Percentiles rank a stretch among this genome's conserved stretches.
Conservation (phyloP, 257 asterid species). For the Penstemon eatonii region DNA sequence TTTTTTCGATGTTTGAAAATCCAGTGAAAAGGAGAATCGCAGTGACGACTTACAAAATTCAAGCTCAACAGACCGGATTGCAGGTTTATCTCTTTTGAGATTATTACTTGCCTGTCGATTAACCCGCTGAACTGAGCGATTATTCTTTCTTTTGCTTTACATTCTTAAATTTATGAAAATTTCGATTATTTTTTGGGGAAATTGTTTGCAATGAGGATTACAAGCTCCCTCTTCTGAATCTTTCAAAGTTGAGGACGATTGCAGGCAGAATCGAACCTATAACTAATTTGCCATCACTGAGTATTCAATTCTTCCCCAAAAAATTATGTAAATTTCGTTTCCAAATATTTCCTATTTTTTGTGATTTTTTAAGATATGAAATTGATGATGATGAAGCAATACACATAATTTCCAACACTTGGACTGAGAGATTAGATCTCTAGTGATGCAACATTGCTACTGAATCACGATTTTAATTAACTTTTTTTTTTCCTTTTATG, state of each 20-base stretch:
- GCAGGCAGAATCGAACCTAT: conserved; percentile 98
- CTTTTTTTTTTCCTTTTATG: not conserved
- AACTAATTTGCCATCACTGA: conserved; percentile 60
- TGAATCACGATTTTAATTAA: conserved; percentile 31
- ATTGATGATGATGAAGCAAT: conserved; percentile 54
- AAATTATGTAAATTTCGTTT: not conserved
- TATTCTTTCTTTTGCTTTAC: not conserved
- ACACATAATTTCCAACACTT: conserved; percentile 53
- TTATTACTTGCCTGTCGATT: conserved; percentile 64
- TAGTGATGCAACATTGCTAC: conserved; percentile 47
- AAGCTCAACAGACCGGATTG: conserved; percentile 97
- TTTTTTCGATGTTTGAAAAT: not conserved
- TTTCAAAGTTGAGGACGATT: conserved; percentile 47
- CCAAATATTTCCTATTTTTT: not conserved
- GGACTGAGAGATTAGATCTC: conserved; percentile 57
- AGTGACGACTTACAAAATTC: conserved; percentile 68
- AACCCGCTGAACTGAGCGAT: conserved; percentile 97
- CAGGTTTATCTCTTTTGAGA: conserved; percentile 47
- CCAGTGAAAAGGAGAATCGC: conserved; percentile 33
- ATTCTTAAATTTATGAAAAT: not conserved
- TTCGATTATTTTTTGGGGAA: not conserved
- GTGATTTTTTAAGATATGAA: not conserved
- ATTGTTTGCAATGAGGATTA: conserved; percentile 57
- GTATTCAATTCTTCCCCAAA: conserved; percentile 23
- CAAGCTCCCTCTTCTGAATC: conserved; percentile 94